These are phyloP conservation scores for Canna indica DNA, from an alignment of 176 grass and related monocot species.

Conservation along the genomic window DNA sequence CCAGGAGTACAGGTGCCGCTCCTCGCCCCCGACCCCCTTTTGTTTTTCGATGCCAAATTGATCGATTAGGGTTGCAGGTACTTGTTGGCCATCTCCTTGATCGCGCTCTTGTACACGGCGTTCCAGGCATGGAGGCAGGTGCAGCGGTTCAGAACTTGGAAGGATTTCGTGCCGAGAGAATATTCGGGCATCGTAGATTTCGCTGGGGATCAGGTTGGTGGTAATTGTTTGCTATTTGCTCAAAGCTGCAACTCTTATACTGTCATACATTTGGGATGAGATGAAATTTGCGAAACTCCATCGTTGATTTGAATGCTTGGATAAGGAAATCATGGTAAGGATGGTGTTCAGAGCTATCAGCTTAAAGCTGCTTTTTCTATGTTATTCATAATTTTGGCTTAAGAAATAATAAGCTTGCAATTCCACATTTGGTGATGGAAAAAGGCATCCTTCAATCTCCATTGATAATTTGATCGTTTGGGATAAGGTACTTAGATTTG, in stretches of 20 bases:
- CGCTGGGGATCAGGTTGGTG: conserved; percentile 64
- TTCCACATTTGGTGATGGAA: neutral
- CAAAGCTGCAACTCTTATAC: neutral
- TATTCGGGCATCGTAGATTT: conserved; percentile 50
- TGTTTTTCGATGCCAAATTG: neutral
- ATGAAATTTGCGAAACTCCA: too few relatives aligned
- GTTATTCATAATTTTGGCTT: neutral
- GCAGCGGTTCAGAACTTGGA: conserved; percentile 40
- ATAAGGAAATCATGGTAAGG: too few relatives aligned
- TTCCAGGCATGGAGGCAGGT: conserved; percentile 50
- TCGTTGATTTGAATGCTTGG: too few relatives aligned
- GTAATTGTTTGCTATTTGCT: neutral
- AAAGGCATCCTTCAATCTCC: neutral
- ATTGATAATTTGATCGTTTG: neutral
- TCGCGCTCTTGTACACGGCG: conserved; percentile 57
- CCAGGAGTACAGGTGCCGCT: conserved; percentile 47
- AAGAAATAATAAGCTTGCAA: neutral
- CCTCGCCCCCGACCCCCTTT: neutral
- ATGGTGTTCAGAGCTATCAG: too few relatives aligned
- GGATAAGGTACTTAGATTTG: neutral
- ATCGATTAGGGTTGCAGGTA: conserved; percentile 33
- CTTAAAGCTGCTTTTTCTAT: too few relatives aligned
- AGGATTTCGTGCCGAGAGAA: conserved; percentile 36
- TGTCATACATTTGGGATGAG: too few relatives aligned
- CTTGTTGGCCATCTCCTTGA: conserved; percentile 46